phyloP scores from a whole-genome alignment of 2,329 filamentous ascomycete species.

The Colletotrichum salicis region DNA sequence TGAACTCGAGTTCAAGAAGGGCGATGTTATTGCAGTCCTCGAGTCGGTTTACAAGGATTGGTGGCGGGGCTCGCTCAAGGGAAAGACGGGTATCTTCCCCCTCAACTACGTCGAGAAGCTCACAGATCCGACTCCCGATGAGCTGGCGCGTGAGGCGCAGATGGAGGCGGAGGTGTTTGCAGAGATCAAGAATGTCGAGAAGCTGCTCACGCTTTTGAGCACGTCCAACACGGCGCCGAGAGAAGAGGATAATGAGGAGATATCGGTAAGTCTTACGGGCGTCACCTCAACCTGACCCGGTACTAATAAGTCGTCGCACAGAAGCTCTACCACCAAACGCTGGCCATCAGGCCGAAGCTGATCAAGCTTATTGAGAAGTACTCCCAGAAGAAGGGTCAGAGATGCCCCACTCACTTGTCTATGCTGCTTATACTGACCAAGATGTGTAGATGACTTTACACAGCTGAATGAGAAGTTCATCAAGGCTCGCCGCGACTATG shows the following conservation, averaged over 20 bases:
- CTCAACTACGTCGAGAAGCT: slow-evolving; percentile 99
- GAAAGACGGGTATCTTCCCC: slow-evolving; percentile 97
- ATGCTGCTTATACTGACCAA: neutral
- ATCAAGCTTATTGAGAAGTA: slow-evolving; percentile 99
- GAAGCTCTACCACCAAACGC: slow-evolving; percentile 89
- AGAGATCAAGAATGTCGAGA: slow-evolving; percentile 73
- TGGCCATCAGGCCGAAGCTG: slow-evolving; percentile 94
- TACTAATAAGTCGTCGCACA: slow-evolving; percentile 40
- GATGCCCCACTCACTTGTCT: neutral
- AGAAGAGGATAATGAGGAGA: slow-evolving; percentile 96
- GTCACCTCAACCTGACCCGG: neutral
- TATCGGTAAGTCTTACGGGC: slow-evolving; percentile 70
- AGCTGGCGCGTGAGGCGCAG: slow-evolving; percentile 93
- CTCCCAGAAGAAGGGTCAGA: slow-evolving; percentile 93
- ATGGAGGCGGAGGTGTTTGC: slow-evolving; percentile 83
- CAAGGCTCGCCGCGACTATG: slow-evolving; percentile 96
- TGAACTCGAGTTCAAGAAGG: slow-evolving; percentile 95
- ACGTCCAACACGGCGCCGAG: slow-evolving; percentile 83
- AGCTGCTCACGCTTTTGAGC: slow-evolving; percentile 87
- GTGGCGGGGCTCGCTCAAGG: slow-evolving; percentile 96
- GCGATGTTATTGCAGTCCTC: slow-evolving; percentile 95
- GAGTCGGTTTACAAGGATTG: slow-evolving; percentile 99
- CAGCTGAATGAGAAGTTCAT: slow-evolving; percentile 99
- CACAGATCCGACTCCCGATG: slow-evolving; percentile 91
- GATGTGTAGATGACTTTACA: slow-evolving; percentile 87